Conservation (phyloP, 805 yeast species). For the Zygotorulaspora danielsina region DNA sequence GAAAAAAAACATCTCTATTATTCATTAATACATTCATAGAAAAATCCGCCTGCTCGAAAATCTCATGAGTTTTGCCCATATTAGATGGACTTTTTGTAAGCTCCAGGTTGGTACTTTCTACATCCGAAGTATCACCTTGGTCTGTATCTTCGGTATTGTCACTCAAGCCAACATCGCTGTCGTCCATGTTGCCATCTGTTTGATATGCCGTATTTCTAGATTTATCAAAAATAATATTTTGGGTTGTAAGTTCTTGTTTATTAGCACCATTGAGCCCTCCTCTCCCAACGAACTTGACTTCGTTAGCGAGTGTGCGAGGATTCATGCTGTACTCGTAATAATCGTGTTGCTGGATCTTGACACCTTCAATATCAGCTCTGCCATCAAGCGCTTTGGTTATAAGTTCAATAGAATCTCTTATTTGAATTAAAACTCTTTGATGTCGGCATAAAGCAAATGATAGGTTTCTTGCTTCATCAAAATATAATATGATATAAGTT, state of each 20-base stretch:
- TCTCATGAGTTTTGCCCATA: slow-evolving; percentile 18
- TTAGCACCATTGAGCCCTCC: slow-evolving; percentile 6
- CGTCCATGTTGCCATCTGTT: slow-evolving; percentile 4
- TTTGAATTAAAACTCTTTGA: slow-evolving; percentile 32
- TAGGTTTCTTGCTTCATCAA: slow-evolving; percentile 50
- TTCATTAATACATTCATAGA: slow-evolving; percentile 16
- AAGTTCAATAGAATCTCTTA: slow-evolving; percentile 22
- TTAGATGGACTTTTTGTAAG: slow-evolving; percentile 5
- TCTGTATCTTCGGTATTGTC: background rate
- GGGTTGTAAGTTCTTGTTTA: slow-evolving; percentile 5
- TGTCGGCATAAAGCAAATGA: slow-evolving; percentile 45
- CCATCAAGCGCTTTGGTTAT: slow-evolving; percentile 21
- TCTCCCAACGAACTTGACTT: slow-evolving; percentile 1
- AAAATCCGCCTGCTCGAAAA: slow-evolving; percentile 28
- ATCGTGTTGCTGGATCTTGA: slow-evolving; percentile 10
- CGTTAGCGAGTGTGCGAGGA: slow-evolving; percentile 8
- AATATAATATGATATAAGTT: slow-evolving; percentile 48
- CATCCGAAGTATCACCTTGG: slow-evolving; percentile 1
- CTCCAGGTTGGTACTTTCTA: slow-evolving; percentile 5
- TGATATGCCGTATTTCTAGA: slow-evolving; percentile 5
- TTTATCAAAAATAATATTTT: slow-evolving; percentile 6
- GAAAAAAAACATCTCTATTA: slow-evolving; percentile 17
- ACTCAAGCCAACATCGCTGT: slow-evolving; percentile 1
- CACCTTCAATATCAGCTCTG: slow-evolving; percentile 4
- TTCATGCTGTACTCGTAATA: slow-evolving; percentile 14